Evolutionary conservation across 2,329 filamentous ascomycete genomes (phyloP).

Genomic region (Pseudofabraea citricarpa): DNA sequence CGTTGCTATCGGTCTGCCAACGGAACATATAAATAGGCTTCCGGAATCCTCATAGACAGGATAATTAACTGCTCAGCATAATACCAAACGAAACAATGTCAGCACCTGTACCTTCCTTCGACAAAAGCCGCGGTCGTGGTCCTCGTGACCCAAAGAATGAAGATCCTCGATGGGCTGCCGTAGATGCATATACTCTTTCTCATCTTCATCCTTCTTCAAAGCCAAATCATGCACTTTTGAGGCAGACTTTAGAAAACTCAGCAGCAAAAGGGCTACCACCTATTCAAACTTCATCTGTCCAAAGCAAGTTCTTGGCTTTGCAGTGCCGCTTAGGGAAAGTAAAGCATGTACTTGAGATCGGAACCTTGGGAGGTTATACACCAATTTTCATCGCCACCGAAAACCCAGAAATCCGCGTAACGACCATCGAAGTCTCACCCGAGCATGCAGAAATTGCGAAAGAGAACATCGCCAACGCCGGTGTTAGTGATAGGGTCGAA

Average conservation of each 20-base stretch:
- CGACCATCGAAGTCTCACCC: conserved; percentile 44
- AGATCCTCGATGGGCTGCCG: background rate
- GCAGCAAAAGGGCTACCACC: conserved; percentile 29
- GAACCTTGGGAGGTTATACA: conserved; percentile 49
- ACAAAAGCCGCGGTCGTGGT: too few species aligned
- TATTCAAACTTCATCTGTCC: conserved; percentile 31
- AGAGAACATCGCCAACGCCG: conserved; percentile 38
- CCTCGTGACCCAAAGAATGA: too few species aligned
- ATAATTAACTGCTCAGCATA: too few species aligned
- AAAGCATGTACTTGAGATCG: conserved; percentile 45
- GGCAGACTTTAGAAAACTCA: conserved; percentile 29
- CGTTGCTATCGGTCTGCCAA: too few species aligned
- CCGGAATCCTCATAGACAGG: too few species aligned
- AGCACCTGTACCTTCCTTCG: too few species aligned
- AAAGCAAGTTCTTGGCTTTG: conserved; percentile 35
- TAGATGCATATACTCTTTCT: background rate
- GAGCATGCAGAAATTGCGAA: conserved; percentile 41
- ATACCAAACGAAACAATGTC: too few species aligned
- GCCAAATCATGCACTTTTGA: conserved; percentile 9
- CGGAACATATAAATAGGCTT: too few species aligned
- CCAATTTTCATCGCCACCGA: conserved; percentile 44
- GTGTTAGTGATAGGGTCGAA: conserved; percentile 38
- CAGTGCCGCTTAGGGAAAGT: conserved; percentile 31
- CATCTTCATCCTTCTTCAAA: background rate
- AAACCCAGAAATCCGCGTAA: conserved; percentile 35